Evolutionary conservation across 768 basidiomycete species (phyloP).

Genomic region (Russula brevipes): DNA sequence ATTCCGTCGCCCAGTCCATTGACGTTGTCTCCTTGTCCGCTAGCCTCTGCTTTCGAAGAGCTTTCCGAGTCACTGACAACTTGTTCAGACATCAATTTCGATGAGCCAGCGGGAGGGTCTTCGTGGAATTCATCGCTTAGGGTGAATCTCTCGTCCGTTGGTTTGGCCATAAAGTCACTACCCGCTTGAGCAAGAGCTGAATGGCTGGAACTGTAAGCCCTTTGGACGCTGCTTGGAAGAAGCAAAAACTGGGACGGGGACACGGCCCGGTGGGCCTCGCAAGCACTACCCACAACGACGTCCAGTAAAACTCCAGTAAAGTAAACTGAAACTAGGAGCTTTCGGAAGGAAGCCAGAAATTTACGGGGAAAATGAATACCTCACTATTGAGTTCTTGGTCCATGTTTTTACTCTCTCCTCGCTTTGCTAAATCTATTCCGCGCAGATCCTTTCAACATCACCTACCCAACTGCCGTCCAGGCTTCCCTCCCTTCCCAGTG

Average conservation of each 20-base stretch:
- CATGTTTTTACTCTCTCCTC: background rate
- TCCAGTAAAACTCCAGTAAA: too few species aligned
- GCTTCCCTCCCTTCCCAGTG: constrained; percentile 80
- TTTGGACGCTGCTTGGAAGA: too few species aligned
- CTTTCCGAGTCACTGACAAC: background rate
- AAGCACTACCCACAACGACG: too few species aligned
- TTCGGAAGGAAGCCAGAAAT: background rate
- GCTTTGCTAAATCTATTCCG: background rate
- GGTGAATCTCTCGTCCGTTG: constrained; percentile 3
- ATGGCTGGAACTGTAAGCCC: too few species aligned
- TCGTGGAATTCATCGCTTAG: background rate
- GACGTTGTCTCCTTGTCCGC: background rate
- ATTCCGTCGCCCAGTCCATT: constrained; percentile 43
- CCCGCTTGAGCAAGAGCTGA: background rate
- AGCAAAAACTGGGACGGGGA: too few species aligned
- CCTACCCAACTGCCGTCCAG: constrained; percentile 83
- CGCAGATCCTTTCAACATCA: constrained; percentile 68
- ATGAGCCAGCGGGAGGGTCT: background rate
- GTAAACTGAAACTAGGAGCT: too few species aligned
- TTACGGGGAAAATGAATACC: constrained; percentile 20
- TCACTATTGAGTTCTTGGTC: constrained; percentile 17
- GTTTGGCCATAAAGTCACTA: background rate
- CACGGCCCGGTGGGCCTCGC: background rate
- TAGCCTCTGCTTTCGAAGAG: background rate
- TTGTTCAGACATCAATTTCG: background rate